These are phyloP conservation scores for Scheffersomyces insectosa DNA, from an alignment of 1,139 yeast species.

Conservation along the genomic window DNA sequence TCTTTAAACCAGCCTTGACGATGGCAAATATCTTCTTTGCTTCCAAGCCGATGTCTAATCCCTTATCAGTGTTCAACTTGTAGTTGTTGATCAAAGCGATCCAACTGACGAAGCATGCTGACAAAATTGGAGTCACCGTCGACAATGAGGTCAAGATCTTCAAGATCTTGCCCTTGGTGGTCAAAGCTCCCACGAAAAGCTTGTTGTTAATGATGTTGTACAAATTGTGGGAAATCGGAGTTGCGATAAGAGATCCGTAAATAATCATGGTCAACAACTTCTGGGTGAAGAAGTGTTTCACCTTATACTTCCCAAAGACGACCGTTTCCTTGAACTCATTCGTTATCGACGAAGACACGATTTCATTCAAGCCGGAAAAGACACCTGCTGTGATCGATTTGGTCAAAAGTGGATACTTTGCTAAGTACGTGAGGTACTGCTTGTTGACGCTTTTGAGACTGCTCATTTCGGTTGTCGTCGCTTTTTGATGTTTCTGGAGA, in stretches of 20 bases:
- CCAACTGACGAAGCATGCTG: conserved; percentile 59
- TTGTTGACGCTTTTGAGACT: conserved; percentile 10
- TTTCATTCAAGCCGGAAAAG: conserved; percentile 59
- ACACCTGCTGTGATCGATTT: conserved; percentile 62
- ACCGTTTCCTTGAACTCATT: conserved; percentile 36
- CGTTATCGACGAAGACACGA: conserved; percentile 55
- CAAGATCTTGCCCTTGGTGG: conserved; percentile 40
- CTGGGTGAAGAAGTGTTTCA: conserved; percentile 41
- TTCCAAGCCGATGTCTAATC: conserved; percentile 19
- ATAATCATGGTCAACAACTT: conserved; percentile 67
- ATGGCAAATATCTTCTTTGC: conserved; percentile 17
- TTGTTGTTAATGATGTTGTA: conserved; percentile 45
- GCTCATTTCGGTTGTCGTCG: not conserved
- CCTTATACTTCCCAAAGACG: conserved; percentile 14
- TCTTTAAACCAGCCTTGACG: conserved; percentile 42
- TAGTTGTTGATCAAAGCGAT: conserved; percentile 47
- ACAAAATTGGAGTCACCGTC: conserved; percentile 64
- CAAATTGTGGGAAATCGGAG: conserved; percentile 73
- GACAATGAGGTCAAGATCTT: conserved; percentile 64
- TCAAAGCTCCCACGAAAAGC: conserved; percentile 40
- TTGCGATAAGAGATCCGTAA: conserved; percentile 68
- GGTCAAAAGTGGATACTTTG: conserved; percentile 56
- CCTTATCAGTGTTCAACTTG: conserved; percentile 7
- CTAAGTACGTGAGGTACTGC: conserved; percentile 42
- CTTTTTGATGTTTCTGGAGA: no score